These are phyloP conservation scores for Nakaseomyces nivariensis DNA, from an alignment of 1,139 yeast genomes.

Conservation along the genomic window DNA sequence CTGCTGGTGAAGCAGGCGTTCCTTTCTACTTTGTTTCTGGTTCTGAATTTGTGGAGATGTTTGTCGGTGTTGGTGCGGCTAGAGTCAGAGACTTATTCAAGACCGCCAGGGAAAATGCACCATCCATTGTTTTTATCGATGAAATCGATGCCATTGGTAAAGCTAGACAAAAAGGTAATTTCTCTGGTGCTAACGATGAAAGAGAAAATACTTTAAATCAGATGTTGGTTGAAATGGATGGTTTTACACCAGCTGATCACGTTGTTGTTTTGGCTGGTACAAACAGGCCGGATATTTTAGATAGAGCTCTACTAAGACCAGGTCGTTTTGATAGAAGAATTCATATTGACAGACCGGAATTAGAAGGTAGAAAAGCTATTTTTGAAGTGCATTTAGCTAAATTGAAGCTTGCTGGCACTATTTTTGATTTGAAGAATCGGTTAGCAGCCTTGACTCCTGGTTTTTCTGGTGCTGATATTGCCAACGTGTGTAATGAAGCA, in stretches of 20 bases:
- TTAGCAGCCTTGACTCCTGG: constrained; percentile 96
- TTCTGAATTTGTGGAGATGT: constrained; percentile 98
- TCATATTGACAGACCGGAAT: constrained; percentile 82
- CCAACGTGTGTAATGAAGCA: constrained; percentile 94
- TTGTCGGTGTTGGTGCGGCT: constrained; percentile 97
- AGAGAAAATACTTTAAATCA: constrained; percentile 95
- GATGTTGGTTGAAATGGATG: constrained; percentile 95
- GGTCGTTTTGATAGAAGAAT: constrained; percentile 96
- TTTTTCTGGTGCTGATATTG: constrained; percentile 95
- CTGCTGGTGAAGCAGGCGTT: constrained; percentile 98
- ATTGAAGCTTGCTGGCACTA: constrained; percentile 41
- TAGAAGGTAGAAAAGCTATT: constrained; percentile 87
- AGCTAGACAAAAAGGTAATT: constrained; percentile 72
- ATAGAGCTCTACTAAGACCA: constrained; percentile 87
- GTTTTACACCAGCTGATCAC: constrained; percentile 81
- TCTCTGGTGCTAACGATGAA: constrained; percentile 87
- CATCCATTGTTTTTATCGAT: constrained; percentile 87
- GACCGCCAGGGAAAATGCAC: constrained; percentile 88
- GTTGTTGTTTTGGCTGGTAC: constrained; percentile 97
- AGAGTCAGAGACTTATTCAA: constrained; percentile 91
- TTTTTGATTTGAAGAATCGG: constrained; percentile 62
- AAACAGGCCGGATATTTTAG: constrained; percentile 87
- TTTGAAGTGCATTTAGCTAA: constrained; percentile 74
- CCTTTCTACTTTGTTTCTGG: constrained; percentile 94
- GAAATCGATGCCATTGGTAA: constrained; percentile 98